These are phyloP conservation scores for Nyctanthes arbortristis DNA, from an alignment of 257 asterid genomes.

Conservation along the genomic window DNA sequence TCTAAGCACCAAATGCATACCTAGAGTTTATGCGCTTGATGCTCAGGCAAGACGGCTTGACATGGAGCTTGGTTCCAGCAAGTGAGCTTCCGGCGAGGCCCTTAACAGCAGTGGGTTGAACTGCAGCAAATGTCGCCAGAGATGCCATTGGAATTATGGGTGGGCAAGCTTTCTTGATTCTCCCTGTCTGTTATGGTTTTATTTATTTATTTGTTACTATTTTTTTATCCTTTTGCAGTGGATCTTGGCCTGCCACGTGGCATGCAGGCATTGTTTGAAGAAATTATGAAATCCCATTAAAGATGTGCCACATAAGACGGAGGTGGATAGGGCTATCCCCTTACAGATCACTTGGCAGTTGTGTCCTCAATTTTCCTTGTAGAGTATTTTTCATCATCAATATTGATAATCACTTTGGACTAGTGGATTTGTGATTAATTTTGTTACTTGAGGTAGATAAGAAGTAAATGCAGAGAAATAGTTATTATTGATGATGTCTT, in stretches of 20 bases:
- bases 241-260: constrained; percentile 59
- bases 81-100: constrained; percentile 90
- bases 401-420: too few species aligned
- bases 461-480: too few species aligned
- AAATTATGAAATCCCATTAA: constrained; percentile 40
- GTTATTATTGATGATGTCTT: too few species aligned
- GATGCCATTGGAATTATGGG: constrained; percentile 55
- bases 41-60: constrained; percentile 59
- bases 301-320: constrained; percentile 35
- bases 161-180: constrained; percentile 12
- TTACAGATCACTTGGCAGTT: background rate
- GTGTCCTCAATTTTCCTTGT: background rate
- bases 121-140: constrained; percentile 64
- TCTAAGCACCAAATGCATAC: constrained; percentile 32
- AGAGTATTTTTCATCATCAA: too few species aligned
- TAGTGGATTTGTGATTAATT: too few species aligned
- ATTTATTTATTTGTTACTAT: too few species aligned
- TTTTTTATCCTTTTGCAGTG: constrained; percentile 29
- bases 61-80: constrained; percentile 67
- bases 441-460: too few species aligned
- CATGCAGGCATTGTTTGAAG: constrained; percentile 20
- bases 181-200: background rate
- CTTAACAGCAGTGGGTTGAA: constrained; percentile 63
- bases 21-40: constrained; percentile 58
- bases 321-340: constrained; percentile 61